Conservation (phyloP, 164 flowering plant species). For the Liquidambar formosana region DNA sequence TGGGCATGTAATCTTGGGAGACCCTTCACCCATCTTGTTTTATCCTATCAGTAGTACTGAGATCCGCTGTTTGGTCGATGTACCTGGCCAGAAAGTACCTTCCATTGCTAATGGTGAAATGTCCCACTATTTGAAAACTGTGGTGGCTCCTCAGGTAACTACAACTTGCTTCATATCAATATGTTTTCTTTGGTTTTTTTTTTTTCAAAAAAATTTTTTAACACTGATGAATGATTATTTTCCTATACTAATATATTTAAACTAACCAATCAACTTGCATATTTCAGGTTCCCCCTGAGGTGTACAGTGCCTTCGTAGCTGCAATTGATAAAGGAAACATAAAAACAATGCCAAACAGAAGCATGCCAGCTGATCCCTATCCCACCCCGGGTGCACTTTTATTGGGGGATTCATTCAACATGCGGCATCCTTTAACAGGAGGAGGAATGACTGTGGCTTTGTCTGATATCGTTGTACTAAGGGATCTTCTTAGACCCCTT, state of each 20-base stretch:
- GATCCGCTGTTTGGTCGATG: constrained; percentile 27
- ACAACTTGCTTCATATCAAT: not conserved
- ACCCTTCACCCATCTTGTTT: constrained; percentile 25
- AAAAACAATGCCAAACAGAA: constrained; percentile 30
- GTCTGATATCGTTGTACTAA: constrained; percentile 24
- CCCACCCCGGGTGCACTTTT: constrained; percentile 32
- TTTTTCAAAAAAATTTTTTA: no score
- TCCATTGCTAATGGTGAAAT: constrained; percentile 28
- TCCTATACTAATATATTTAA: no score
- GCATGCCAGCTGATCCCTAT: constrained; percentile 31
- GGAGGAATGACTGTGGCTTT: constrained; percentile 39
- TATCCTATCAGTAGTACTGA: constrained; percentile 29
- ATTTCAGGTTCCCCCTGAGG: constrained; percentile 26
- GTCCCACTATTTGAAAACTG: constrained; percentile 22
- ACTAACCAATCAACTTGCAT: not conserved
- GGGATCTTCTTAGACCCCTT: constrained; percentile 24
- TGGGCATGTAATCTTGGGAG: constrained; percentile 30
- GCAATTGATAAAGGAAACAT: constrained; percentile 31
- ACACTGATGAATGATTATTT: no score
- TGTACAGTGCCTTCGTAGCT: constrained; percentile 22
- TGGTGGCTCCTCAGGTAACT: constrained; percentile 31
- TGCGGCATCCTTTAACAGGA: constrained; percentile 33
- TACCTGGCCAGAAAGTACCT: constrained; percentile 30
- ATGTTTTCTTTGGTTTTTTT: no score
- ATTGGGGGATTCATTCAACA: constrained; percentile 33